A percentile compares a stretch with the other conserved stretches of the same genome.
Conservation (phyloP, 805 yeast genomes). For the Candida alai region DNA sequence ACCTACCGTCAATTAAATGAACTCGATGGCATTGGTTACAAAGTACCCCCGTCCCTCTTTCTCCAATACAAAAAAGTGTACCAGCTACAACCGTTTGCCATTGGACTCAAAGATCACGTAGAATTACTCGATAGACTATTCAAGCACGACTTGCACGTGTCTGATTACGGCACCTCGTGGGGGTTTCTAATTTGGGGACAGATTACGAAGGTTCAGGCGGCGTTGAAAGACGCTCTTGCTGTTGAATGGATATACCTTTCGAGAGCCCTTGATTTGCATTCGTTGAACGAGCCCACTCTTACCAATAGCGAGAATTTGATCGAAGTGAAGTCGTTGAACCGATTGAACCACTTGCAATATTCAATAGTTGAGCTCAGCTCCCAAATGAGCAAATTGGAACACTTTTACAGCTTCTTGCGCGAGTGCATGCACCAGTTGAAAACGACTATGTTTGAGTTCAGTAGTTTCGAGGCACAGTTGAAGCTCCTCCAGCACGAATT, state of each 20-base stretch:
- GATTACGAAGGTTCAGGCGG: conserved; percentile 25
- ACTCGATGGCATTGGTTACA: conserved; percentile 47
- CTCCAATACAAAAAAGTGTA: conserved; percentile 47
- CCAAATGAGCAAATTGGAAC: conserved; percentile 16
- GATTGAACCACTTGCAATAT: conserved; percentile 21
- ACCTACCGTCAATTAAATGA: conserved; percentile 53
- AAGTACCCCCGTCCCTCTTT: conserved; percentile 51
- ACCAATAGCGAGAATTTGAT: conserved; percentile 22
- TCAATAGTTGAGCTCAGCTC: conserved; percentile 17
- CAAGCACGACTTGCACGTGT: conserved; percentile 13
- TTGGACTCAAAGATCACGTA: conserved; percentile 29
- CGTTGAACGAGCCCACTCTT: conserved; percentile 22
- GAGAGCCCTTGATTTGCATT: conserved; percentile 46
- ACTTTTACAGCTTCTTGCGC: conserved; percentile 15
- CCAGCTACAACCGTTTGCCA: conserved; percentile 54
- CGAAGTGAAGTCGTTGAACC: conserved; percentile 22
- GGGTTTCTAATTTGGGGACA: conserved; percentile 38
- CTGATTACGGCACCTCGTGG: conserved; percentile 38
- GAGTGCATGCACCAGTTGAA: conserved; percentile 14
- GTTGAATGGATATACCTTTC: conserved; percentile 54
- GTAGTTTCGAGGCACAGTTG: conserved; percentile 11
- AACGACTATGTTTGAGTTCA: conserved; percentile 14
- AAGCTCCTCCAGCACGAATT: conserved; percentile 14
- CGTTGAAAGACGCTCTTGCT: conserved; percentile 28
- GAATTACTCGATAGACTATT: conserved; percentile 4